phyloP scores from a whole-genome alignment of 768 basidiomycete genomes.

The Mycena sanguinolenta region DNA sequence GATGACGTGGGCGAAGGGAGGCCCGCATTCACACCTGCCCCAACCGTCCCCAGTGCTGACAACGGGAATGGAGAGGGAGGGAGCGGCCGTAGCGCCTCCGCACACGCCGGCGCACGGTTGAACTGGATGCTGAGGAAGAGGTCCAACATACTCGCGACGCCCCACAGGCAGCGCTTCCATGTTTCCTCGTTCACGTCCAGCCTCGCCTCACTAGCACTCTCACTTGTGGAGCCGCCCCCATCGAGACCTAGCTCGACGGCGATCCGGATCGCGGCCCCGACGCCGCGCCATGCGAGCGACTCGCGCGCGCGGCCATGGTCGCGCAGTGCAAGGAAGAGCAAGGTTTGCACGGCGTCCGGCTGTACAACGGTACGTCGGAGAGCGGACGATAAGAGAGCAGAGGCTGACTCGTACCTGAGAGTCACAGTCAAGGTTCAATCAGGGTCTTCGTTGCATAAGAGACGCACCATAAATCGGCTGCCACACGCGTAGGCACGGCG shows the following conservation, averaged over 20 bases:
- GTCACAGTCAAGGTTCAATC: background rate
- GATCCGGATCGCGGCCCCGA: conserved; percentile 33
- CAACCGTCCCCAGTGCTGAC: too few relatives aligned
- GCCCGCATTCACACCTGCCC: background rate
- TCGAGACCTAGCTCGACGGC: conserved; percentile 23
- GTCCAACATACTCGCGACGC: conserved; percentile 42
- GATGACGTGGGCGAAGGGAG: conserved; percentile 6
- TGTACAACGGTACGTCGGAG: conserved; percentile 27
- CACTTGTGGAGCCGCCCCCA: background rate
- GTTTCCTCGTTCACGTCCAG: conserved; percentile 1
- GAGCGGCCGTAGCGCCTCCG: conserved; percentile 38
- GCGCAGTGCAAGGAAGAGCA: conserved; percentile 42
- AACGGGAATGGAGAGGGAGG: background rate
- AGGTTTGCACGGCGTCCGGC: conserved; percentile 41
- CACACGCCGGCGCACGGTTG: conserved; percentile 41
- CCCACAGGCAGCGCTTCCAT: conserved; percentile 42
- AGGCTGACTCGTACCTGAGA: conserved; percentile 25
- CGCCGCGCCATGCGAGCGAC: conserved; percentile 44
- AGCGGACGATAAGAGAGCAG: conserved; percentile 5
- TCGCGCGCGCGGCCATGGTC: conserved; percentile 47
- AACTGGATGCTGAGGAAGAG: conserved; percentile 46
- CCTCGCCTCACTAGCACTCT: background rate
- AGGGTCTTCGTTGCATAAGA: too few relatives aligned
- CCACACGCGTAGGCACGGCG: conserved; percentile 35
- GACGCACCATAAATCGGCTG: conserved; percentile 47